These are phyloP conservation scores for Fusarium sp. DNA, from an alignment of 2,329 filamentous ascomycete species.

Conservation along the genomic window DNA sequence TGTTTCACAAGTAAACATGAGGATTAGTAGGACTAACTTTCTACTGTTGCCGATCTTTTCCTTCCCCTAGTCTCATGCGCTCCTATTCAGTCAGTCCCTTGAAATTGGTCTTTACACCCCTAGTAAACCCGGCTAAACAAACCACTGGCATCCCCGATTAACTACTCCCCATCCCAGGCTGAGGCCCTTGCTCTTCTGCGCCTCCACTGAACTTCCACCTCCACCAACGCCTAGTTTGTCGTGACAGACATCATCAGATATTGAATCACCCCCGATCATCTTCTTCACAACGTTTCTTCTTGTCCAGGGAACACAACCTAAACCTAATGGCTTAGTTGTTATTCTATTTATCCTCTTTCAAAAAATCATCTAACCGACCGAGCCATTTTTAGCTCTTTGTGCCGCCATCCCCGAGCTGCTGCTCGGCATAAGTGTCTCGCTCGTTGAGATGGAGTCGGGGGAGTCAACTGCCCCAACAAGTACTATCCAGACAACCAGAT, in stretches of 20 bases:
- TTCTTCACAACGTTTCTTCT: conserved; percentile 12
- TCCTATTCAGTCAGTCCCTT: conserved; percentile 23
- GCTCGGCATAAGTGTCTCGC: conserved; percentile 42
- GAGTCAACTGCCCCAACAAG: conserved; percentile 42
- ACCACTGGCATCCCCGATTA: conserved; percentile 33
- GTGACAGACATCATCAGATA: conserved; percentile 44
- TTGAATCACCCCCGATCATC: conserved; percentile 20
- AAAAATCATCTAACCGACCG: conserved; percentile 10
- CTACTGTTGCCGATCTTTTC: neutral
- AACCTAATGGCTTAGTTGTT: conserved; percentile 29
- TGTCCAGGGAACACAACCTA: conserved; percentile 7
- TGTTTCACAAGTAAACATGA: neutral
- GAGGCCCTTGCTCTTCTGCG: conserved; percentile 43
- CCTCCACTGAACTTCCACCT: conserved; percentile 47
- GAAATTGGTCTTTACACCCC: conserved; percentile 21
- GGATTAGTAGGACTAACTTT: neutral
- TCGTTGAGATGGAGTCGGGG: conserved; percentile 57
- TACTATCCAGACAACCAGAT: conserved; percentile 35
- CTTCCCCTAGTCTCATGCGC: neutral
- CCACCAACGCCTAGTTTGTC: conserved; percentile 34
- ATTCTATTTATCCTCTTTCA: neutral
- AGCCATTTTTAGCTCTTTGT: conserved; percentile 31
- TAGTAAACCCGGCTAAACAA: conserved; percentile 10
- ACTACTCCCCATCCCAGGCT: conserved; percentile 30
- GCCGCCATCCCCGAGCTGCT: conserved; percentile 41